Base-by-base conservation (phyloP, 2,329 filamentous ascomycete species). In the Xylaria sp. region DNA sequence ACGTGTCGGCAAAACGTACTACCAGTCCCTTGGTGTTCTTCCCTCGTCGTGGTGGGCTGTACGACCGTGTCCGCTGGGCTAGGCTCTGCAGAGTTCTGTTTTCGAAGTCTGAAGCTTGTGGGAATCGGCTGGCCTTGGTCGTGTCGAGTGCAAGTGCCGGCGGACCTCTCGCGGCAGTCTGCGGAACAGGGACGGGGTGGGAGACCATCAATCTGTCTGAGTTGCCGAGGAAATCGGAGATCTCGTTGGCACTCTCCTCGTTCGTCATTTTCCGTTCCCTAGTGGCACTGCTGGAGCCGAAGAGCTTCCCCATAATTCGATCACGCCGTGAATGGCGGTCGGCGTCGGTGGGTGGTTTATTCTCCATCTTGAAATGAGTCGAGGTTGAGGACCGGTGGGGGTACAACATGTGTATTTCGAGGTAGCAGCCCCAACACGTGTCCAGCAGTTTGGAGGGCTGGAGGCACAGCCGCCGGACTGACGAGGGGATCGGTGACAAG, bases 1-100 rank as follows among this genome's bases (percentile, higher is more conserved):
- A 78, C 8, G 80, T 81, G 62, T 90, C 85, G 48, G 81, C 82
- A 66, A 97, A 97, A 51, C 80, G 84, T 34, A 97, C 92, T 4
- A 77, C 77, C 57, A 94, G 76, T 8, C 88, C 88, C 71, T 90
- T 70, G 29, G 29, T 34, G 21, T 66, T 52, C 45, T 66, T 90
- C 67, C 81, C 84, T 46, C 74, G 77, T 20, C 73, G 74, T 19
- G 74, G 74, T 22, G 78, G 75, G 59, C 75, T 80, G 63, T 71
- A 73, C 18, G 75, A 68, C 39, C 74, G 77, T 43, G 72, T 64
- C 18, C 74, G 74, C 16, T 77, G 64, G 29, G 75, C 69, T 21
- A 79, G 70, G 56, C 76, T 78, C 62, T 77, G 74, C 54, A 78
- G 77, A 11, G 67, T 66, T 38, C 54, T 73, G 65, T 56, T 72